Conservation (phyloP, 2,329 filamentous ascomycete genomes). For the Keithomyces neogunnii region DNA sequence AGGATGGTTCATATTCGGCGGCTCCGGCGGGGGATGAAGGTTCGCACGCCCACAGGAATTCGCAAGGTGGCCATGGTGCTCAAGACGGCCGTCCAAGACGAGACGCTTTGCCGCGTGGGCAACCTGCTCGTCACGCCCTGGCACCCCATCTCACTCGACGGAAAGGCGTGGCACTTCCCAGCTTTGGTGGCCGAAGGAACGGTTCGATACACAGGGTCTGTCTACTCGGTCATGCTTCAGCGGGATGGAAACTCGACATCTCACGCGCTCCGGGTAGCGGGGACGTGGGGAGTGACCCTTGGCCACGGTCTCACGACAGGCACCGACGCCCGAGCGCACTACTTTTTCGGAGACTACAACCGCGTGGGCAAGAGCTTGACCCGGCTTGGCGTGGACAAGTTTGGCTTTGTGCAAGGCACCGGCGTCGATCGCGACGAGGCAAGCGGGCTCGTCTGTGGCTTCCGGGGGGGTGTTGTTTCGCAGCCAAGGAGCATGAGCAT, state of each 20-base stretch:
- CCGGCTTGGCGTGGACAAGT: slow-evolving; percentile 21
- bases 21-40: slow-evolving; percentile 36
- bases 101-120: slow-evolving; percentile 36
- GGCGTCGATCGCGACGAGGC: slow-evolving; percentile 29
- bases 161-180: slow-evolving; percentile 39
- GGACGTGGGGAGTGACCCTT: slow-evolving; percentile 47
- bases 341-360: slow-evolving; percentile 45
- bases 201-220: slow-evolving; percentile 37
- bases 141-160: slow-evolving; percentile 43
- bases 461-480: slow-evolving; percentile 6
- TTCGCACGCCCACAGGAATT: slow-evolving; percentile 41
- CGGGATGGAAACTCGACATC: slow-evolving; percentile 31
- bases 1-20: slow-evolving; percentile 29
- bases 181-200: slow-evolving; percentile 21
- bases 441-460: slow-evolving; percentile 30
- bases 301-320: slow-evolving; percentile 43
- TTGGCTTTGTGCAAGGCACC: slow-evolving; percentile 34
- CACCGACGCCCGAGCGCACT: slow-evolving; percentile 29
- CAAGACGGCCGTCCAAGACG: slow-evolving; percentile 33
- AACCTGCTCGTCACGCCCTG: slow-evolving; percentile 47
- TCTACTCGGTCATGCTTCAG: slow-evolving; percentile 51
- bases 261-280: slow-evolving; percentile 40
- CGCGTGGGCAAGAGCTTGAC: slow-evolving; percentile 31
- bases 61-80: slow-evolving; percentile 43
- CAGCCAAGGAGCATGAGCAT: not conserved